Evolutionary conservation across 2,329 filamentous ascomycete genomes (phyloP).

Genomic region (Calonectria pteridis): DNA sequence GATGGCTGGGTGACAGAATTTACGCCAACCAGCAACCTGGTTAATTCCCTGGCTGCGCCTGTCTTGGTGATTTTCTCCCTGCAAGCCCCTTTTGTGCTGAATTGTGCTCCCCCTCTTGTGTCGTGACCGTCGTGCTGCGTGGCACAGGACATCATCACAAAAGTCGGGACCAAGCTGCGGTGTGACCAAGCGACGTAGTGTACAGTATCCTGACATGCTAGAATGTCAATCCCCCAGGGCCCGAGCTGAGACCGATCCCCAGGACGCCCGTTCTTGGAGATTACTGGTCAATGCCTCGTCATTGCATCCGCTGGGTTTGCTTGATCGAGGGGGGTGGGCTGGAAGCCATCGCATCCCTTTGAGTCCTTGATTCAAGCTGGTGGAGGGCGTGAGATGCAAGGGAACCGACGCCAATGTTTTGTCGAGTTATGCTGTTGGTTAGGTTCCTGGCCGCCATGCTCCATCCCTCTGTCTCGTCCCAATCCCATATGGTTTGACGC

Average conservation of each 20-base stretch:
- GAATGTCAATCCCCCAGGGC: conserved; percentile 19
- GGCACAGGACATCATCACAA: conserved; percentile 20
- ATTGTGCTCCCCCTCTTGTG: background rate
- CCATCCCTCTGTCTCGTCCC: conserved; percentile 7
- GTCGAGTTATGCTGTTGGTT: background rate
- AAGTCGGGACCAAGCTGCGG: conserved; percentile 21
- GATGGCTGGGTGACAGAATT: conserved; percentile 8
- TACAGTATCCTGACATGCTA: conserved; percentile 19
- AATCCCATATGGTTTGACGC: conserved; percentile 8
- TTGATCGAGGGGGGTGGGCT: conserved; percentile 2
- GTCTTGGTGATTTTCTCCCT: background rate
- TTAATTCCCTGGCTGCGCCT: background rate
- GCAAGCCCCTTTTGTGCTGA: conserved; percentile 15
- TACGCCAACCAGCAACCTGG: conserved; percentile 6
- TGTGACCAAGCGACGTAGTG: conserved; percentile 26
- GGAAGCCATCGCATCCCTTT: conserved; percentile 1
- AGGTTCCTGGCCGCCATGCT: background rate
- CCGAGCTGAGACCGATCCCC: conserved; percentile 41
- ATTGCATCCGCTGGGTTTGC: conserved; percentile 22
- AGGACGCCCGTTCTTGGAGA: conserved; percentile 41
- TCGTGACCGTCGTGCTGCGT: background rate
- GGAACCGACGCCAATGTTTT: background rate
- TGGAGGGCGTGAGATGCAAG: background rate
- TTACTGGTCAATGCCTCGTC: conserved; percentile 44
- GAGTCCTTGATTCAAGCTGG: background rate